Evolutionary conservation across 805 yeast genomes (phyloP), one percentile per base, ranked within the genome.

Genomic region (Ogataea degrootiae): DNA sequence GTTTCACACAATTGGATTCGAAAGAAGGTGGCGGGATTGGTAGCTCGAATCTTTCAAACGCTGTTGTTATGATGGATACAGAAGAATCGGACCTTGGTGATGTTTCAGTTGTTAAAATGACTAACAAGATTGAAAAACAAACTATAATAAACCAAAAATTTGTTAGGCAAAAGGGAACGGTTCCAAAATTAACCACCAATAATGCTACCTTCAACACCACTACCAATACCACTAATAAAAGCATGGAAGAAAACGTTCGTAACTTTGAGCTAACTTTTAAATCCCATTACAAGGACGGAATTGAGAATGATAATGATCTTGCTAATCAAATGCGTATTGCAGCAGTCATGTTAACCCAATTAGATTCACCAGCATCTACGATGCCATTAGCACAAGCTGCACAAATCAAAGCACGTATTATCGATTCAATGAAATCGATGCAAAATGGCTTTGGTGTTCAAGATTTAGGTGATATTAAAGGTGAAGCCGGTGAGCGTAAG

Each of bases 271-370:
- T 63, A n/a, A 51, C 52, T 14, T 62, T 63, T 54, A 57, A 56
- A 22, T 53, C 61, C 3, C 57, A 57, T n/a, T 61, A 56, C 36
- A 54, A 49, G 19, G 55, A 48, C 17, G 53, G 56, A 23, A 49
- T 50, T 12, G 63, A 61, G 33, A 57, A 55, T 39, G 67, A 65
- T 40, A 68, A 80, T 41, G 82, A 80, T 51, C 66, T 89, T 34
- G 95, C 97, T 0, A 84, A 88, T 8, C 98, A 94, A 65, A 88
- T 94, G 92, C 77, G 97, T 56, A 91, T 96, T 26, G 97, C 99
- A 0, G 87, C 97, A 1, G 87, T 94, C 5, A 94, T 94, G 96
- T 70, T 94, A 26, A 82, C 90, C 9, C 99, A 94, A 64, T 69
- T 94, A 31, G 97, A 94, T 50, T 78, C 82, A 15, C 57, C 67